Conservation (phyloP, 73 alveolate species). For the Halteria grandinella region DNA sequence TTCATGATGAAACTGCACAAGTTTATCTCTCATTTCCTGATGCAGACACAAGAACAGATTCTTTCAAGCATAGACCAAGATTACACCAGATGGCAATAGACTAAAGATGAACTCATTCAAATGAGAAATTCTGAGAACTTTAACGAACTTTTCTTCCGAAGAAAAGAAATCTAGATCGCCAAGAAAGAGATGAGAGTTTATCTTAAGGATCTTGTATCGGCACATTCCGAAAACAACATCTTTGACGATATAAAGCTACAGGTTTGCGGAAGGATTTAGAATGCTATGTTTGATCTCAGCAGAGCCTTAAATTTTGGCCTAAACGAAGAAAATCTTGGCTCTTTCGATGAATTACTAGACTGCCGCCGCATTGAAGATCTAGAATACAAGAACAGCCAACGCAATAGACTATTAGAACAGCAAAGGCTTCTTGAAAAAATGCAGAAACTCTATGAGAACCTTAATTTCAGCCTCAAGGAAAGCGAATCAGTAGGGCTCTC, state of each 20-base stretch:
- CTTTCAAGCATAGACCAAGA: neutral
- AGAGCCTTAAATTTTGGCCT: neutral
- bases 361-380: neutral
- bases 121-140: neutral
- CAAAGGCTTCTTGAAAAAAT: constrained; percentile 10
- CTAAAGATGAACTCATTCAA: neutral
- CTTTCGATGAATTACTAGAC: constrained; percentile 5
- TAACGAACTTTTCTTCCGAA: constrained; percentile 2
- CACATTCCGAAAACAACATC: neutral
- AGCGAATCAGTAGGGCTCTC: constrained; percentile 19
- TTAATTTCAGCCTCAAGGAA: constrained; percentile 7
- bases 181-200: constrained; percentile 1
- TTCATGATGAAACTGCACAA: constrained; percentile 22
- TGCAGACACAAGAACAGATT: constrained; percentile 3
- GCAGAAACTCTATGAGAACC: neutral
- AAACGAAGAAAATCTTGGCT: neutral
- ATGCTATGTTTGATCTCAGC: neutral
- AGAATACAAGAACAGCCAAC: neutral
- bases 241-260: neutral
- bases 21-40: constrained; percentile 8
- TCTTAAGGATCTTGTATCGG: neutral
- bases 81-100: neutral
- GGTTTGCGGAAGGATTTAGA: neutral
- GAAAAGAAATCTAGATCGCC: neutral
- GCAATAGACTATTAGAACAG: neutral